Percentiles rank a stretch among this genome's conserved stretches.
Conservation (phyloP, 2,329 filamentous ascomycete species). For the Remersonia thermophila region DNA sequence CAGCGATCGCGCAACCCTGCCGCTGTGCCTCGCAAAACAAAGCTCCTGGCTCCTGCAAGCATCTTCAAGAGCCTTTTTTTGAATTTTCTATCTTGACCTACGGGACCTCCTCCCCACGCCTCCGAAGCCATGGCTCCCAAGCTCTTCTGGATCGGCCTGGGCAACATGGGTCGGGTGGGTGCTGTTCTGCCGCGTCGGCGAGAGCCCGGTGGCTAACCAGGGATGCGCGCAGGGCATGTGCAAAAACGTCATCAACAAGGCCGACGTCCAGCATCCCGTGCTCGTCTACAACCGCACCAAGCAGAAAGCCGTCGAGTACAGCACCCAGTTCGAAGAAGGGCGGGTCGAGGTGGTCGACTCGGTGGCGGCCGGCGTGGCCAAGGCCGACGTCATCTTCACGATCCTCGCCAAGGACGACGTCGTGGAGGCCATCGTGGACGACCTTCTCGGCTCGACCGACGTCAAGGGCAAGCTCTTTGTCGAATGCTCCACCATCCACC, state of each 20-base stretch:
- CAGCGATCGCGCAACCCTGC: too few species aligned
- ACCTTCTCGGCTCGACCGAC: slow-evolving; percentile 39
- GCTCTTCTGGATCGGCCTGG: slow-evolving; percentile 69
- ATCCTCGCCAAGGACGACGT: slow-evolving; percentile 70
- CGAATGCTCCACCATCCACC: slow-evolving; percentile 81
- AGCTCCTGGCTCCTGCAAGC: too few species aligned
- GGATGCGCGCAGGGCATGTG: slow-evolving; percentile 59
- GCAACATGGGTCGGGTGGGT: slow-evolving; percentile 74
- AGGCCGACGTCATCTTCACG: slow-evolving; percentile 68
- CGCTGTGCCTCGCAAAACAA: too few species aligned
- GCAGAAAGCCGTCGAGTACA: slow-evolving; percentile 51
- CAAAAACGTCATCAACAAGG: slow-evolving; percentile 73
- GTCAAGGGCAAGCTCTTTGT: slow-evolving; percentile 66
- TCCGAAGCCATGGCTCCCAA: slow-evolving; percentile 38
- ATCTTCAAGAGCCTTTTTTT: too few species aligned
- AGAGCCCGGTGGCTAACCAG: too few species aligned
- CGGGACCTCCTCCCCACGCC: too few species aligned
- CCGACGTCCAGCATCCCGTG: slow-evolving; percentile 55
- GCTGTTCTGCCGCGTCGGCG: too few species aligned
- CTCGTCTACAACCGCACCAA: slow-evolving; percentile 71
- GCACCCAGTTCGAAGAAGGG: slow-evolving; percentile 43
- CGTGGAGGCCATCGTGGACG: slow-evolving; percentile 48
- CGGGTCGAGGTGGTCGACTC: slow-evolving; percentile 53
- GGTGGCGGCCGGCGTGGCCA: slow-evolving; percentile 52
- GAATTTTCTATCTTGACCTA: too few species aligned